phyloP scores from a whole-genome alignment of 2,329 filamentous ascomycete genomes.

The Botrytis deweyae region DNA sequence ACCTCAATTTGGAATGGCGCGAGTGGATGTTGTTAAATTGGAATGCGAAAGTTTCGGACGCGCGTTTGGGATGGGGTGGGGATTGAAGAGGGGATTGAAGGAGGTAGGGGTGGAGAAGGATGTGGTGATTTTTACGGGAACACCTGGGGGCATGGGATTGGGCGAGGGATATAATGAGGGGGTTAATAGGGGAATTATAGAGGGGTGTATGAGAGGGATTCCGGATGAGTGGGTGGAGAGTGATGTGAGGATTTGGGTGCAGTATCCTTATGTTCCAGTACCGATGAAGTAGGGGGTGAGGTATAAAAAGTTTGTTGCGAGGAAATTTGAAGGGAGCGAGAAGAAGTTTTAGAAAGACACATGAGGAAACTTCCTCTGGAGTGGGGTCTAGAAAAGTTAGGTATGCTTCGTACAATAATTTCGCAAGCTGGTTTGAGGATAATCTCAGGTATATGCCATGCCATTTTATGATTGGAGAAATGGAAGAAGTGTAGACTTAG shows the following conservation, averaged over 20 bases:
- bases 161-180: background rate
- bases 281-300: background rate
- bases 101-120: background rate
- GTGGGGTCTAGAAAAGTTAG: background rate
- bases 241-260: slow-evolving; percentile 15
- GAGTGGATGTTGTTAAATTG: background rate
- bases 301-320: background rate
- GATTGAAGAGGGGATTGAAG: background rate
- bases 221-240: slow-evolving; percentile 16
- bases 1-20: background rate
- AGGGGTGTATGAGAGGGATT: slow-evolving; percentile 7
- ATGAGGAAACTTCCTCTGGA: too few species aligned
- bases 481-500: background rate
- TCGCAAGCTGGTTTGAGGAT: background rate
- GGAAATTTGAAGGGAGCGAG: background rate
- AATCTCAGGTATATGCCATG: background rate
- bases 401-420: background rate
- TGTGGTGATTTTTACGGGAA: background rate
- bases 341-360: background rate
- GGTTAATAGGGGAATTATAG: slow-evolving; percentile 8
- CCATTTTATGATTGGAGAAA: background rate
- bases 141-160: background rate
- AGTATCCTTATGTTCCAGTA: background rate
- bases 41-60: background rate
- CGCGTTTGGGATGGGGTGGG: slow-evolving; percentile 11